Evolutionary conservation across 179 eudicot species (phyloP).

Genomic region (Heliamphora ciliata): DNA sequence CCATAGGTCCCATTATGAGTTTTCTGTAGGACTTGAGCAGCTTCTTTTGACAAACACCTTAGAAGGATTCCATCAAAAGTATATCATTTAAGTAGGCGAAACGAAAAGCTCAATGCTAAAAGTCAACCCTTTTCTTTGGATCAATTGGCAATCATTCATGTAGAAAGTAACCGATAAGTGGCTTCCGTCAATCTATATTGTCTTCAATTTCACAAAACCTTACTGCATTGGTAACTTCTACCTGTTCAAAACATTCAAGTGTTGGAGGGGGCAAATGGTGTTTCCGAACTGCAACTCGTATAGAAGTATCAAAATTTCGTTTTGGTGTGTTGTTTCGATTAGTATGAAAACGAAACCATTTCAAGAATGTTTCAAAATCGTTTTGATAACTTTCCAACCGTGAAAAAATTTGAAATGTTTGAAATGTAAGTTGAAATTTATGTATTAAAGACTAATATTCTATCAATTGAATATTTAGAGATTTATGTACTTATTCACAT

Average conservation of each 20-base stretch:
- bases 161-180: background rate
- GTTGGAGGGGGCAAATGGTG: background rate
- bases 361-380: no score
- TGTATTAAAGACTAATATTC: no score
- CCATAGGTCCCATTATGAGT: conserved; percentile 8
- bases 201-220: conserved; percentile 5
- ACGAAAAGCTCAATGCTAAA: background rate
- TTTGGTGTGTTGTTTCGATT: no score
- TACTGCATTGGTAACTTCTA: background rate
- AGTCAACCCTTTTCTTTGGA: background rate
- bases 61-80: background rate
- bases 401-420: no score
- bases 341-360: no score
- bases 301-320: no score
- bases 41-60: conserved; percentile 2
- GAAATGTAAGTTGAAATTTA: no score
- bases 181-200: conserved; percentile 10
- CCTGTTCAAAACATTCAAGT: background rate
- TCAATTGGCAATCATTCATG: background rate
- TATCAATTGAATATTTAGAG: no score
- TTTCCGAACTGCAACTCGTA: background rate
- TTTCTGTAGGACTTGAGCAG: background rate
- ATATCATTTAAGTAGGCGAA: background rate
- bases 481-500: no score
- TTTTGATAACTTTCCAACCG: no score